Evolutionary conservation across 2,329 filamentous ascomycete genomes (phyloP).

Genomic region (Clarireedia monteithiana): DNA sequence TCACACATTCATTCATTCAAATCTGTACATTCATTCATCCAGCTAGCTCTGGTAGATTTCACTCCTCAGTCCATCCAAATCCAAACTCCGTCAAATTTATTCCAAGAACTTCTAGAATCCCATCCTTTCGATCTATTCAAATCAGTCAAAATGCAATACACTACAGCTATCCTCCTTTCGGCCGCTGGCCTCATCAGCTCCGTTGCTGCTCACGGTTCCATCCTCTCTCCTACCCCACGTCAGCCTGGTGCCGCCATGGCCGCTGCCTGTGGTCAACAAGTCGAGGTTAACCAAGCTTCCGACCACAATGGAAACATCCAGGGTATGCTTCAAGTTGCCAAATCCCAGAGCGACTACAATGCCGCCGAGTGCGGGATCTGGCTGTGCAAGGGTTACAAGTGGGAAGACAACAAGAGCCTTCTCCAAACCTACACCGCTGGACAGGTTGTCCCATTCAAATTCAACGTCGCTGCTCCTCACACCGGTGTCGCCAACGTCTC

Average conservation of each 20-base stretch:
- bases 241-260: constrained; percentile 36
- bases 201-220: constrained; percentile 42
- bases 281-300: constrained; percentile 30
- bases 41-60: constrained; percentile 11
- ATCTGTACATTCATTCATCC: constrained; percentile 5
- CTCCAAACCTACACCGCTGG: constrained; percentile 38
- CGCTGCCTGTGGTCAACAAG: constrained; percentile 34
- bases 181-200: constrained; percentile 29
- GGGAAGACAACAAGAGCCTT: constrained; percentile 35
- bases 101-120: not conserved
- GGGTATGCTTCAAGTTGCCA: constrained; percentile 29
- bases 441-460: constrained; percentile 36
- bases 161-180: constrained; percentile 17
- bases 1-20: constrained; percentile 7
- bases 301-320: constrained; percentile 30
- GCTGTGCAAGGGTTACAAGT: constrained; percentile 42
- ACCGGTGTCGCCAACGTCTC: constrained; percentile 47
- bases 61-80: not conserved
- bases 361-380: constrained; percentile 33
- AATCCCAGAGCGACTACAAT: constrained; percentile 23
- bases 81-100: not conserved
- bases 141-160: constrained; percentile 20
- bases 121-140: not conserved
- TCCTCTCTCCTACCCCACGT: constrained; percentile 36
- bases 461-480: constrained; percentile 41